These are phyloP conservation scores for Plasmopara halstedii DNA, from an alignment of 352 stramenopile species.

Conservation along the genomic window DNA sequence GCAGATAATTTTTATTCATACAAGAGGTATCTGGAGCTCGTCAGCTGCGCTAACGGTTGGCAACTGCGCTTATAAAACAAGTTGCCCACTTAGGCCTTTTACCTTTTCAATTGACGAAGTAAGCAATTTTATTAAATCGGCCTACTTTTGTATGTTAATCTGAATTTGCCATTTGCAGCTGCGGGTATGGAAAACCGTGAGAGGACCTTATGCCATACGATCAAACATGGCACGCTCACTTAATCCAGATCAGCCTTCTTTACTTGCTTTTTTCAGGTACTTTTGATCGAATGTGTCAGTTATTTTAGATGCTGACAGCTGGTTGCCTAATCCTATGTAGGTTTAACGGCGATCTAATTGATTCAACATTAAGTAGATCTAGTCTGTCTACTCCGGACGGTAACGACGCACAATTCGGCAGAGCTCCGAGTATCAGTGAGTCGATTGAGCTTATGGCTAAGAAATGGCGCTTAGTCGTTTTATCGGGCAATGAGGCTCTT, in stretches of 20 bases:
- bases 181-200: slow-evolving; percentile 11
- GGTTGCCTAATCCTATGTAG: background rate
- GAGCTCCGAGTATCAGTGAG: slow-evolving; percentile 7
- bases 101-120: slow-evolving; percentile 47
- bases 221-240: slow-evolving; percentile 6
- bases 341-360: slow-evolving; percentile 11
- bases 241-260: background rate
- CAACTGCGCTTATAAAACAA: slow-evolving; percentile 26
- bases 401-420: background rate
- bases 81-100: slow-evolving; percentile 31
- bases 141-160: background rate
- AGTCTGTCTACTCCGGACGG: background rate
- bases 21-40: slow-evolving; percentile 3
- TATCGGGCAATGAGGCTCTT: slow-evolving; percentile 9
- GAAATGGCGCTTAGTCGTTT: slow-evolving; percentile 17
- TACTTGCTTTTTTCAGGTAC: slow-evolving; percentile 21
- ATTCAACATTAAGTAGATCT: slow-evolving; percentile 2
- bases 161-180: slow-evolving; percentile 1
- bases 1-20: slow-evolving; percentile 5
- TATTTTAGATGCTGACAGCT: background rate
- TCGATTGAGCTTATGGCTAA: slow-evolving; percentile 1
- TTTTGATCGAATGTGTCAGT: no score
- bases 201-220: slow-evolving; percentile 1
- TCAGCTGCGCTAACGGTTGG: slow-evolving; percentile 27
- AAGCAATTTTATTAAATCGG: slow-evolving; percentile 1